Evolutionary conservation across 768 basidiomycete species (phyloP).

Genomic region (Rhizopogon salebrosus): DNA sequence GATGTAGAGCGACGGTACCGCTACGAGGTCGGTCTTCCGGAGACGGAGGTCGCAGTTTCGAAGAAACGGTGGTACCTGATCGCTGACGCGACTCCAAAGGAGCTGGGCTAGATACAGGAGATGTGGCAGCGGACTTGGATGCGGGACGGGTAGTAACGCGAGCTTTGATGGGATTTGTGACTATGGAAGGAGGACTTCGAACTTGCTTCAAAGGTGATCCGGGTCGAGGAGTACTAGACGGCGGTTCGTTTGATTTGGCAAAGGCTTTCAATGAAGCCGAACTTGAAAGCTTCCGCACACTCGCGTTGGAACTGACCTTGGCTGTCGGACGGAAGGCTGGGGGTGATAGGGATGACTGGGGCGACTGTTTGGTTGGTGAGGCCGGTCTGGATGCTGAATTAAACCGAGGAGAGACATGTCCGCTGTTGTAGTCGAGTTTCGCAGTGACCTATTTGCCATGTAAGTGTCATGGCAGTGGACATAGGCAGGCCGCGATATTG

Average conservation of each 20-base stretch:
- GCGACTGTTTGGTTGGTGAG: conserved; percentile 41
- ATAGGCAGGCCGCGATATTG: background rate
- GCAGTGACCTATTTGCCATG: conserved; percentile 42
- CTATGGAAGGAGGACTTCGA: conserved; percentile 27
- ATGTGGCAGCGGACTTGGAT: conserved; percentile 15
- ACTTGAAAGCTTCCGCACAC: conserved; percentile 24
- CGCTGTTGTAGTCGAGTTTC: conserved; percentile 39
- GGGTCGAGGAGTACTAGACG: conserved; percentile 30
- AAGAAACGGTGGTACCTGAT: conserved; percentile 18
- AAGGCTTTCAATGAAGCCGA: conserved; percentile 13
- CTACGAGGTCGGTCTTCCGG: conserved; percentile 28
- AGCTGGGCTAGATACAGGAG: background rate
- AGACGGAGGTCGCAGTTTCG: conserved; percentile 23
- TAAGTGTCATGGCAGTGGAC: background rate
- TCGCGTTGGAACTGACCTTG: conserved; percentile 56
- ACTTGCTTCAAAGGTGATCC: conserved; percentile 33
- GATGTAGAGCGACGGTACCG: conserved; percentile 22
- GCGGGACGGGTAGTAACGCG: conserved; percentile 27
- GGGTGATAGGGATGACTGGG: conserved; percentile 21
- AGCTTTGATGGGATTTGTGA: conserved; percentile 19
- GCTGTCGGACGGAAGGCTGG: conserved; percentile 44
- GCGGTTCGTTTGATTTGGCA: conserved; percentile 20
- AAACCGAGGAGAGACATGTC: conserved; percentile 24
- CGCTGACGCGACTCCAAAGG: conserved; percentile 27
- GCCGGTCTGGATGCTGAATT: conserved; percentile 38